Base-by-base conservation (phyloP, 2,329 filamentous ascomycete genomes). In the Epicoccum sorghinum region DNA sequence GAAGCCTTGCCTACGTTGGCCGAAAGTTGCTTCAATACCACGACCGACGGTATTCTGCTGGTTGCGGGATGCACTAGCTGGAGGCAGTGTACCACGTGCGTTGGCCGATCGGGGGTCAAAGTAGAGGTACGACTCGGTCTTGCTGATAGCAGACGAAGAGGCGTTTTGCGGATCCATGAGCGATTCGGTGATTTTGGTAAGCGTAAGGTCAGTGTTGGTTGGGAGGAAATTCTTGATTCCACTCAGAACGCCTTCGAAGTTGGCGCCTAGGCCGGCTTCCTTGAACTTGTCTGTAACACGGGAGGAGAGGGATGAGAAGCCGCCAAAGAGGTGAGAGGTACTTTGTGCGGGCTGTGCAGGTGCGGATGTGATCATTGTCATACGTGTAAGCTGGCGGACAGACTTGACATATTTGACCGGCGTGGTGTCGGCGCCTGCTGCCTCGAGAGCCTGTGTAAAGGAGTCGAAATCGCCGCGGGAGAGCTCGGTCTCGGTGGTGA, bases 141-240 rank as follows among this genome's bases (percentile, higher is more conserved):
- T 98, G 57, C 91, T 89, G 61, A 99, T 95, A 24, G 95, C 95
- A 24, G 89, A 93, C 5, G 91, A 93, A 4, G 91, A 91, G 3
- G 95, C 93, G 9, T 91, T 86, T 40, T 91, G 84, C 0, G 95
- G 95, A 69, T 99, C 95, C 93, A 99, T 99, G 68, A 99, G 88
- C 1, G 91, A 96, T 75, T 99, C 95, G 36, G 95, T 93, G 70
- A 99, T 97, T 77, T 98, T 98, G 52, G 96, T 99, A 47, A 99
- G 85, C 0, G 95, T 98, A 8, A 98, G 84, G 71, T 99, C 96
- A 66, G 93, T 91, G 78, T 99, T 96, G 12, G 87, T 91, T 0
- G 96, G 95, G n/a, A 99, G 80, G 77, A 99, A 96, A 77, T 96
- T 98, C 78, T 98, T 99, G 70, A 99, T 93, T 38, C 93, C 93